Conservation (phyloP, 345 rosid genomes). For the Gossypium longicalyx region DNA sequence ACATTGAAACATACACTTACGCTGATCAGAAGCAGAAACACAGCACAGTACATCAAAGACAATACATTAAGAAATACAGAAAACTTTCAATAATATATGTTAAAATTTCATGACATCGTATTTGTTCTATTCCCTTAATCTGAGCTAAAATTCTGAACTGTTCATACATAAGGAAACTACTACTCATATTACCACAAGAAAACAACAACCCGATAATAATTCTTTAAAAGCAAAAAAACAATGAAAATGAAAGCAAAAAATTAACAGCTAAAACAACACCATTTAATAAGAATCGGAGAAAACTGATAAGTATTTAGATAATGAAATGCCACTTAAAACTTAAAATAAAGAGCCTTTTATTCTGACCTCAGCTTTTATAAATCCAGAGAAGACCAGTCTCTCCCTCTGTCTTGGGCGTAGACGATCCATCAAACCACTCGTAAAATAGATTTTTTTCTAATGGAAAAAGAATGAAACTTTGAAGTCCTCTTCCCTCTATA, state of each 20-base stretch:
- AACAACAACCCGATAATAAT: neutral
- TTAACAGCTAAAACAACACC: neutral
- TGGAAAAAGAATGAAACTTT: neutral
- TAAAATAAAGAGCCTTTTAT: neutral
- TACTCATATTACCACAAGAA: neutral
- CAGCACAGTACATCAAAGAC: neutral
- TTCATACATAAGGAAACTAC: neutral
- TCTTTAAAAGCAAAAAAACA: neutral
- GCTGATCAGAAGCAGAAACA: constrained; percentile 5
- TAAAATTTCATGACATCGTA: neutral
- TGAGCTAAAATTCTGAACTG: neutral
- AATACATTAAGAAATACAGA: neutral
- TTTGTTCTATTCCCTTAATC: neutral
- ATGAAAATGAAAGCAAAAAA: neutral
- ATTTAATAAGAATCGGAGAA: neutral
- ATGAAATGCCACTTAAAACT: neutral
- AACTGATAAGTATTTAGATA: neutral
- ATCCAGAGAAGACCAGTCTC: constrained; percentile 3
- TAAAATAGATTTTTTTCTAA: neutral
- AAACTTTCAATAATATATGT: neutral
- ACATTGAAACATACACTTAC: neutral
- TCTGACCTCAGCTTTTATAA: neutral
- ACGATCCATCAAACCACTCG: constrained; percentile 8
- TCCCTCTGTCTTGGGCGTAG: constrained; percentile 4
- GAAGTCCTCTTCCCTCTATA: neutral